These are phyloP conservation scores for Vinca major DNA, from an alignment of 305 asterid species.

Conservation along the genomic window DNA sequence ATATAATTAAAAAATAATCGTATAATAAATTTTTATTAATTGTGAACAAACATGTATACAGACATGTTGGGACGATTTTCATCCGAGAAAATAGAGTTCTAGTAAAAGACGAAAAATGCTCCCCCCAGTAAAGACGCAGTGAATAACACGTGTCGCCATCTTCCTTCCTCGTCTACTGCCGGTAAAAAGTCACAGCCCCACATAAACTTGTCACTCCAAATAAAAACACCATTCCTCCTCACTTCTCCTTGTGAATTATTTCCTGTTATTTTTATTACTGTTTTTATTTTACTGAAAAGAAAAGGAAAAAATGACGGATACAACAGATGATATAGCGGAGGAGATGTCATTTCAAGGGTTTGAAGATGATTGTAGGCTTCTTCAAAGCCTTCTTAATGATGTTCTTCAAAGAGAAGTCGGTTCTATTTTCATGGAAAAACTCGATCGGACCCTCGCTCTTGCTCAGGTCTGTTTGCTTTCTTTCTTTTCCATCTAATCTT, in stretches of 20 bases:
- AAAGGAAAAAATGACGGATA: constrained; percentile 44
- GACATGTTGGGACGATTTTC: no score
- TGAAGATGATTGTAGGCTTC: constrained; percentile 82
- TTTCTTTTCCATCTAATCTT: not conserved
- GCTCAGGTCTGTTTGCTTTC: constrained; percentile 51
- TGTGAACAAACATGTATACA: no score
- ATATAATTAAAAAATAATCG: no score
- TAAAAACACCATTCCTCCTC: not conserved
- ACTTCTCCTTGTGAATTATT: not conserved
- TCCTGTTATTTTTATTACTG: not conserved
- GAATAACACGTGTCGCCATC: constrained; percentile 18
- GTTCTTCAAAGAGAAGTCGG: constrained; percentile 88
- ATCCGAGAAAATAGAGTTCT: not conserved
- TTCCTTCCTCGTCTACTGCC: not conserved
- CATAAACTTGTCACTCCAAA: not conserved
- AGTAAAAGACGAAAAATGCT: not conserved
- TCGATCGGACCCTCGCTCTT: constrained; percentile 67
- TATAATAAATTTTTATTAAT: no score
- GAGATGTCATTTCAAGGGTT: constrained; percentile 86
- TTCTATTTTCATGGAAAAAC: constrained; percentile 59
- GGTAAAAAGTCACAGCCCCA: constrained; percentile 3
- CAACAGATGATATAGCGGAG: constrained; percentile 90
- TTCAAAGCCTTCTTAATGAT: constrained; percentile 73
- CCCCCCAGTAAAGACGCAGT: not conserved
- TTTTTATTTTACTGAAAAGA: not conserved